Evolutionary conservation across 108 stramenopile genomes (phyloP).

Genomic region (Skeletonema potamos): DNA sequence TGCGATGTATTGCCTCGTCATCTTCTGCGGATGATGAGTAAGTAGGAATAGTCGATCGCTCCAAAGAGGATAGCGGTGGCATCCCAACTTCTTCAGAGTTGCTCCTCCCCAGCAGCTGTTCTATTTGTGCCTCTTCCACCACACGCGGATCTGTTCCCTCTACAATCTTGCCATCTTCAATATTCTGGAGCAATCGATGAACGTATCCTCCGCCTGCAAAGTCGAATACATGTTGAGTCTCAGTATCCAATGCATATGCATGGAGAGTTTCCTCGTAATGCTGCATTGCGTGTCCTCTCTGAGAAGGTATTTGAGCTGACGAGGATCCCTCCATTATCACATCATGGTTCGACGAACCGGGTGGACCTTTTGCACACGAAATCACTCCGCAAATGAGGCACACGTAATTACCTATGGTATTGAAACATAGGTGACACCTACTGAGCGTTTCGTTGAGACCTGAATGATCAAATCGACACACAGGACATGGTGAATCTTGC

Average conservation of each 20-base stretch:
- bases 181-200: conserved; percentile 88
- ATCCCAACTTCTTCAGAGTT: conserved; percentile 1
- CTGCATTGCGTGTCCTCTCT: conserved; percentile 66
- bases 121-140: conserved; percentile 28
- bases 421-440: conserved; percentile 78
- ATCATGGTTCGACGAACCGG: not conserved
- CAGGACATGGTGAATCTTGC: conserved; percentile 90
- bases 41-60: conserved; percentile 64
- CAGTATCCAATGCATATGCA: conserved; percentile 94
- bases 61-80: conserved; percentile 39
- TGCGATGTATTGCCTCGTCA: conserved; percentile 87
- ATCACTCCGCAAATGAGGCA: conserved; percentile 85
- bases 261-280: conserved; percentile 92
- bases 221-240: conserved; percentile 96
- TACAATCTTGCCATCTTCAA: conserved; percentile 91
- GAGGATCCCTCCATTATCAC: not conserved
- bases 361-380: conserved; percentile 63
- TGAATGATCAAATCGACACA: conserved; percentile 92
- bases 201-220: conserved; percentile 95
- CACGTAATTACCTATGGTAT: conserved; percentile 71
- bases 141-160: conserved; percentile 82
- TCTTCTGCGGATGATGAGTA: conserved; percentile 72
- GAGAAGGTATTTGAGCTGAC: conserved; percentile 24
- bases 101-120: conserved; percentile 25
- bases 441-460: conserved; percentile 81